phyloP scores from a whole-genome alignment of 2,329 filamentous ascomycete genomes.

The Fusarium palustre region DNA sequence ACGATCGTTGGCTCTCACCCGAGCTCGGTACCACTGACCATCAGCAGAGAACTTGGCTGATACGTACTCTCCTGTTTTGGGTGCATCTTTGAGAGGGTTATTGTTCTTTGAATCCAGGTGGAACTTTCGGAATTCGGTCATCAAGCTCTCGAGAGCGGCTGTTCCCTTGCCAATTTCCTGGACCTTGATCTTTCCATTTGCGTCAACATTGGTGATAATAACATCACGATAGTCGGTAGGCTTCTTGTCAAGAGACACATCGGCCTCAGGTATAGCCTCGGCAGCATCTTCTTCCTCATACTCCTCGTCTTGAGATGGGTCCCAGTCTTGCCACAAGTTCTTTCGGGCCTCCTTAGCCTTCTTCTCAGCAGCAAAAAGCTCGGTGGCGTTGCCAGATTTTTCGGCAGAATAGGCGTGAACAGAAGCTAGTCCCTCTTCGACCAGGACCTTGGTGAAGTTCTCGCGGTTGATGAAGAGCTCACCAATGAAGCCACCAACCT shows the following conservation, averaged over 20 bases:
- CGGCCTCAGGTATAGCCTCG: constrained; percentile 61
- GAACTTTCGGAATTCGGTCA: constrained; percentile 91
- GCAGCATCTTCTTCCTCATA: constrained; percentile 65
- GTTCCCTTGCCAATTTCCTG: constrained; percentile 92
- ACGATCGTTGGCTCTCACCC: constrained; percentile 91
- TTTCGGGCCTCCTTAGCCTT: constrained; percentile 89
- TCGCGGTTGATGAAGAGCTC: constrained; percentile 93
- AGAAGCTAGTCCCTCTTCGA: constrained; percentile 92
- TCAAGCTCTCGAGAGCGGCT: constrained; percentile 84
- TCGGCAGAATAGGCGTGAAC: constrained; percentile 97
- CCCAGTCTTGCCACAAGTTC: constrained; percentile 93
- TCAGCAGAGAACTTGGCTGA: constrained; percentile 92
- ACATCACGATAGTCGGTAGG: constrained; percentile 90
- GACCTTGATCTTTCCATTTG: constrained; percentile 85
- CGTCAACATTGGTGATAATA: constrained; percentile 89
- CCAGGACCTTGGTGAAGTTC: constrained; percentile 91
- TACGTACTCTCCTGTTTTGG: constrained; percentile 92
- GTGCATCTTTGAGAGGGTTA: constrained; percentile 76
- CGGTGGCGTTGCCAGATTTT: constrained; percentile 88
- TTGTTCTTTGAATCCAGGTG: constrained; percentile 87
- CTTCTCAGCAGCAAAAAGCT: constrained; percentile 88
- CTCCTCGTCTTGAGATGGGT: constrained; percentile 84
- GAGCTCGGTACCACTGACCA: constrained; percentile 93
- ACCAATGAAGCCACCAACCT: constrained; percentile 97
- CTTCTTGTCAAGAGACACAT: constrained; percentile 73